Evolutionary conservation across 164 flowering plant species (phyloP), one percentile per base, ranked within the genome.

Genomic region (Magnolia changhungtana): DNA sequence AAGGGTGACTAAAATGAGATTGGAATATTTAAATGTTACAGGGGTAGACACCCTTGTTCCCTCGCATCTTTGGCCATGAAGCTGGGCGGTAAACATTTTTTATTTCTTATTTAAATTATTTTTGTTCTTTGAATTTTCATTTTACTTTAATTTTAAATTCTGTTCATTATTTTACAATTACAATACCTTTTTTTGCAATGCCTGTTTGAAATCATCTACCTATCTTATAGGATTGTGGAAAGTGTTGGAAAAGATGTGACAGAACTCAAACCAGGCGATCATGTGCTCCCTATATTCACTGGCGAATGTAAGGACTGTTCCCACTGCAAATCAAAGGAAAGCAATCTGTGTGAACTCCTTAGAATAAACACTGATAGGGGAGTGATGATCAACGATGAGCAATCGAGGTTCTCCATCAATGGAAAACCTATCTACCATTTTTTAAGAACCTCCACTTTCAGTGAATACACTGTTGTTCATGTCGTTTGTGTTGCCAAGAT

Each of bases 261-360:
- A 0, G 91, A 84, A 2, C 81, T 88, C 1, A 7, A 75, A 72
- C 86, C 89, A 0, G 90, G 91, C 0, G 92, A 89, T 37, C 89
- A 89, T 78, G 91, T 90, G 8, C 90, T 90, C n/a, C 91, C 94
- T 0, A 80, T 87, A n/a, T 90, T 90, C 82, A 90, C 91, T 0
- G 91, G 90, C 23, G 93, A 89, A 70, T 90, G 90, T 79, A 77
- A 77, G 76, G 89, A 90, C 2, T 89, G 94, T 58, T 51, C 65
- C 1, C 91, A 89, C 80, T 90, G 92, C 78, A 88, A 87, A 63
- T 89, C 91, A 8, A 84, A 85, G 23, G 90, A 86, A 69, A 90
- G 94, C 86, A 90, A 90, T 80, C 82, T 89, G 94, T 90, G 94
- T 76, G 83, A 84, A 19, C 90, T 89, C 5, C 88, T 90, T 8